phyloP scores from a whole-genome alignment of 441 rosid genomes.

The Biscutella auriculata region DNA sequence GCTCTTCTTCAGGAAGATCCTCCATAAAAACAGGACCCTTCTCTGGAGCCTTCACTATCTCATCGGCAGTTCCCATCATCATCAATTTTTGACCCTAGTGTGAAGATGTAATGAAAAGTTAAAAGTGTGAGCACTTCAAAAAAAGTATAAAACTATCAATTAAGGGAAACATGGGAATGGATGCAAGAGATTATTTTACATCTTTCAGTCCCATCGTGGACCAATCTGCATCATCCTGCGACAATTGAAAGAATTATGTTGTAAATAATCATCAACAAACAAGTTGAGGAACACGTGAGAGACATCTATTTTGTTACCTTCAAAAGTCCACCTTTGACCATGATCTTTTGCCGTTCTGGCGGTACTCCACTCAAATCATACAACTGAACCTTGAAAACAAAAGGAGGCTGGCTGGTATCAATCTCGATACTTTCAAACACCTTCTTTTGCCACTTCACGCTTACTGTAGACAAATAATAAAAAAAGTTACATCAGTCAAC shows the following conservation, averaged over 20 bases:
- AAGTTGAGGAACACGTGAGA: not conserved
- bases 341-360: slow-evolving; percentile 94
- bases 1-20: slow-evolving; percentile 34
- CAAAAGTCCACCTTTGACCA: slow-evolving; percentile 92
- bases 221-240: slow-evolving; percentile 96
- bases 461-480: slow-evolving; percentile 31
- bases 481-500: not conserved
- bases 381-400: slow-evolving; percentile 81
- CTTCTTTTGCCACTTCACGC: slow-evolving; percentile 94
- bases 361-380: slow-evolving; percentile 91
- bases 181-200: slow-evolving; percentile 24
- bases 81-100: slow-evolving; percentile 86
- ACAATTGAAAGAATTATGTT: not conserved
- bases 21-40: slow-evolving; percentile 82
- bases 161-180: slow-evolving; percentile 42
- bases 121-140: not conserved
- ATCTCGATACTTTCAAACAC: slow-evolving; percentile 70
- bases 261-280: not conserved
- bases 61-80: slow-evolving; percentile 99
- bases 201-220: slow-evolving; percentile 67
- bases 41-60: slow-evolving; percentile 87
- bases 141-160: slow-evolving; percentile 17
- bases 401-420: slow-evolving; percentile 62
- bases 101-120: not conserved
- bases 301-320: slow-evolving; percentile 35